These are phyloP conservation scores for Syncephalis plumigaleata DNA, from an alignment of 371 early-diverging fungal species.

Conservation along the genomic window DNA sequence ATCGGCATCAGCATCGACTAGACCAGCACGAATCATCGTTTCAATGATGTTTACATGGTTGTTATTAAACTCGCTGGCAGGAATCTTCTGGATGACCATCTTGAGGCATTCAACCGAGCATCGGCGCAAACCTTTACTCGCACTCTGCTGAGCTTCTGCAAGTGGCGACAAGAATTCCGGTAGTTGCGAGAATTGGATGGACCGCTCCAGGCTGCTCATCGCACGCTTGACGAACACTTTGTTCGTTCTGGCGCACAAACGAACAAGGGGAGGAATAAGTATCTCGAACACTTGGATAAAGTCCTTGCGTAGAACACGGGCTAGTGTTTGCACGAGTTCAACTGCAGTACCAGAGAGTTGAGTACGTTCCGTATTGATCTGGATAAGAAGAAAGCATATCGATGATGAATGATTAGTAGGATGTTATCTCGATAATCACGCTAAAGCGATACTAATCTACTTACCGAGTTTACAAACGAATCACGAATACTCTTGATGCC, in stretches of 20 bases:
- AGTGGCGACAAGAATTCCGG: slow-evolving; percentile 17
- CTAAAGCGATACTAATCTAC: background rate
- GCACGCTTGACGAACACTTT: slow-evolving; percentile 25
- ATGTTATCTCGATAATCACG: background rate
- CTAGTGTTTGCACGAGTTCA: slow-evolving; percentile 22
- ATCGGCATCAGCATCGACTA: too few relatives aligned
- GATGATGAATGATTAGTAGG: too few relatives aligned
- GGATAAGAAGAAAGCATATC: background rate
- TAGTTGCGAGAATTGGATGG: slow-evolving; percentile 17
- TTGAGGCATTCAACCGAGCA: too few relatives aligned
- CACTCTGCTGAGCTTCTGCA: slow-evolving; percentile 12
- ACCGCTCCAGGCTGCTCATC: slow-evolving; percentile 17
- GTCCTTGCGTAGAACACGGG: slow-evolving; percentile 21
- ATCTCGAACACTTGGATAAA: slow-evolving; percentile 20
- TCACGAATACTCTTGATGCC: slow-evolving; percentile 14
- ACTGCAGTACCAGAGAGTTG: slow-evolving; percentile 27
- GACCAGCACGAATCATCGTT: too few relatives aligned
- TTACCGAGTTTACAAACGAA: slow-evolving; percentile 16
- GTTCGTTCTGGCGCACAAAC: slow-evolving; percentile 34
- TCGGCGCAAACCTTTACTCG: too few relatives aligned
- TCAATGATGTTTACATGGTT: too few relatives aligned
- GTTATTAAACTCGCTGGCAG: too few relatives aligned
- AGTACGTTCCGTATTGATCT: slow-evolving; percentile 33
- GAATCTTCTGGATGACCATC: too few relatives aligned
- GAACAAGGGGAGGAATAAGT: slow-evolving; percentile 20